Conservation (phyloP, 2,329 filamentous ascomycete genomes). For the Penicillium brevicompactum region DNA sequence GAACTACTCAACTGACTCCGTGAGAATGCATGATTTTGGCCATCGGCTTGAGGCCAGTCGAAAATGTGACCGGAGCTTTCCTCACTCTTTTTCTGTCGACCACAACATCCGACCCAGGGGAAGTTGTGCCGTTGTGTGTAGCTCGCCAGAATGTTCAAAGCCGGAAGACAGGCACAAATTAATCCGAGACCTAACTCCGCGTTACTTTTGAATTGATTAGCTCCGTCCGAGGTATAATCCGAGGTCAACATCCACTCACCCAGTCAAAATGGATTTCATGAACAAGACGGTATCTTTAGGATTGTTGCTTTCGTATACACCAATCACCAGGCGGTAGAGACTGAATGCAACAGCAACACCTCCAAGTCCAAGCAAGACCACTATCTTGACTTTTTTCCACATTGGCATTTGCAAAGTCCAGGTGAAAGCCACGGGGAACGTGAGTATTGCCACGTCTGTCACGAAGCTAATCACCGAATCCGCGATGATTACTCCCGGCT, state of each 20-base stretch:
- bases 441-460: slow-evolving; percentile 19
- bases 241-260: neutral
- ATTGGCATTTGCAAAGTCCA: slow-evolving; percentile 14
- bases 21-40: slow-evolving; percentile 2
- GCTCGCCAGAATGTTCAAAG: neutral
- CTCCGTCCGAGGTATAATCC: neutral
- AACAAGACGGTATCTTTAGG: neutral
- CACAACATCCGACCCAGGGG: neutral
- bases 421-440: slow-evolving; percentile 15
- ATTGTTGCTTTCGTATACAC: slow-evolving; percentile 6
- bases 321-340: slow-evolving; percentile 18
- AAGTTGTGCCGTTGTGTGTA: neutral
- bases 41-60: neutral
- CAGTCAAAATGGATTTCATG: neutral
- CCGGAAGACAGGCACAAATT: neutral
- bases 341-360: slow-evolving; percentile 20
- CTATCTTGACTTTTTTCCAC: slow-evolving; percentile 5
- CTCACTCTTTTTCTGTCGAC: neutral
- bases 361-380: slow-evolving; percentile 13
- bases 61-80: neutral
- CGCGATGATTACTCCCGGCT: slow-evolving; percentile 14
- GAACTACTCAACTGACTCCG: slow-evolving; percentile 11
- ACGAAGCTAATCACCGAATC: slow-evolving; percentile 20
- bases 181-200: neutral
- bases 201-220: neutral